Conservation (phyloP, 2,329 filamentous ascomycete genomes). For the Dryadomyces quercus-mongolicae region DNA sequence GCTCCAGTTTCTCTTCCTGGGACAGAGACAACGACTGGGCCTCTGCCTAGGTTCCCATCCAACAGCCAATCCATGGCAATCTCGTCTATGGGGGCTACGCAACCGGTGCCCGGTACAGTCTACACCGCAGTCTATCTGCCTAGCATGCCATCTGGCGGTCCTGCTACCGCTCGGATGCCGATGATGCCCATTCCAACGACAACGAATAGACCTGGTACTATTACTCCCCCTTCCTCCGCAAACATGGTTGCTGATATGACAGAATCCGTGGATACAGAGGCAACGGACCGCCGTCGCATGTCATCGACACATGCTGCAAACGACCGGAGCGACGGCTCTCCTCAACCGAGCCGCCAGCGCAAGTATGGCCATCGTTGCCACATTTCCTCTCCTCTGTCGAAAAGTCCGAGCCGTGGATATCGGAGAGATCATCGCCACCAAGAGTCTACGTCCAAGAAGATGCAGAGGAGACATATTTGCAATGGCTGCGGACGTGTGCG, state of each 20-base stretch:
- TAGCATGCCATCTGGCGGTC: not conserved
- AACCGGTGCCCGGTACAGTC: not conserved
- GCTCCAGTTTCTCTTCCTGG: not conserved
- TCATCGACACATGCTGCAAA: not conserved
- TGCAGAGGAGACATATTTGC: slow-evolving; percentile 25
- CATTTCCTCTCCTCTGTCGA: not conserved
- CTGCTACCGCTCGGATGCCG: not conserved
- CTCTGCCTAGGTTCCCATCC: not conserved
- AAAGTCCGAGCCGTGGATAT: not conserved
- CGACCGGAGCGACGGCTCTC: not conserved
- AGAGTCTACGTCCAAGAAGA: not conserved
- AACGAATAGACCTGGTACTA: not conserved
- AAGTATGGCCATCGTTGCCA: not conserved
- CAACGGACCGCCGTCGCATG: not conserved
- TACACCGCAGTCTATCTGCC: not conserved
- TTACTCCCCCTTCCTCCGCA: not conserved
- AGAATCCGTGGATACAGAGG: not conserved
- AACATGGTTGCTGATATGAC: not conserved
- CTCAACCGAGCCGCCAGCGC: not conserved
- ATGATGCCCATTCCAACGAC: not conserved
- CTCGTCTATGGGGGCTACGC: not conserved
- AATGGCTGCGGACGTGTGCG: slow-evolving; percentile 27
- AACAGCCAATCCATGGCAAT: not conserved
- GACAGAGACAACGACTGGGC: not conserved
- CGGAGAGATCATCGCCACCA: not conserved